Base-by-base conservation (phyloP, 148 eudicot species). In the Spergularia marina region DNA sequence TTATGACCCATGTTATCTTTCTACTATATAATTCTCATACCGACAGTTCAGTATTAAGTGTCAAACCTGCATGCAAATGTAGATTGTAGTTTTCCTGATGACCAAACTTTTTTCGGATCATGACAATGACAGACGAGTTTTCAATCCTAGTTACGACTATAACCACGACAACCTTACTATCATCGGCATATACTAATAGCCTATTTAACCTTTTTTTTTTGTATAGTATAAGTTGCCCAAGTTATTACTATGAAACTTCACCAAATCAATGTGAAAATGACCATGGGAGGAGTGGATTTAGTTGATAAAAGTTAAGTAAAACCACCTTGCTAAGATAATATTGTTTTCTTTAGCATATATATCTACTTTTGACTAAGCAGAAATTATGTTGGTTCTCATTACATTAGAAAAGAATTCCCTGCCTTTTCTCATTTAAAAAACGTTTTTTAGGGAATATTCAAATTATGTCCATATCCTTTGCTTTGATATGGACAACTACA, bases 251-350 rank as follows among this genome's bases (percentile, higher is more conserved):
- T 56, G 60, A 56, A 56, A 7, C 21, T n/a, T 56, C 60, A 15
- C 60, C 60, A 56, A 56, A 16, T 52, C 62, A 58, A 58, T 58
- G 62, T n/a, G 62, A 58, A 58, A 58, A 58, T 58, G 62, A 58
- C 25, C 25, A 15, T 18, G 62, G 23, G 18, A 58, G 60, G 60
- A 16, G 17, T 16, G 15, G 60, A 56, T 56, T 58, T 58, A 58
- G 62, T 11, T 58, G 62, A 58, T 20, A 58, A 58, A n/a, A 58
- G 21, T 58, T 58, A 23, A 58, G 18, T n/a, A n/a, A 58, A n/a
- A 58, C 18, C 62, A 58, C 25, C 11, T 58, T 58, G 62, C 6
- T 5, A 58, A 20, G 62, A 58, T 58, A 58, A 58, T 58, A n/a
- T 58, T 5, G 62, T 58, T 58, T 58, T n/a, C 12, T 6, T 58